These are phyloP conservation scores for Phytophthora crassamura DNA, from an alignment of 352 stramenopile genomes.

Conservation along the genomic window DNA sequence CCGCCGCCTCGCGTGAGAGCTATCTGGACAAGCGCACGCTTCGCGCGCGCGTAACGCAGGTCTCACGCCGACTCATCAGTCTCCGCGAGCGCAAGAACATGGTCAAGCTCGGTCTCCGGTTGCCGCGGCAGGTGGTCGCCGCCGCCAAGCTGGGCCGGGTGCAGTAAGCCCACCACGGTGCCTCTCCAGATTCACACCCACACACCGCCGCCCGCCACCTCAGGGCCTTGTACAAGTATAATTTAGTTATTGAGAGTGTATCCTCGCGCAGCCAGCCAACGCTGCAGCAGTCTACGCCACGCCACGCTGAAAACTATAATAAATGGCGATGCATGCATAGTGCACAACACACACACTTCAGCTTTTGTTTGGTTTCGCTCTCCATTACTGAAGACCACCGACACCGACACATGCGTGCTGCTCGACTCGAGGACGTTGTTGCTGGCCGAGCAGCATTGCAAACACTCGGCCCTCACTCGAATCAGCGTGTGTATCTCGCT, in stretches of 20 bases:
- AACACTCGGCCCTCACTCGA: background rate
- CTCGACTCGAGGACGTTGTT: background rate
- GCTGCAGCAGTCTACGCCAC: background rate
- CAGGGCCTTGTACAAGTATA: constrained; percentile 24
- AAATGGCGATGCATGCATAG: constrained; percentile 13
- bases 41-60: constrained; percentile 54
- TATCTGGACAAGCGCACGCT: constrained; percentile 71
- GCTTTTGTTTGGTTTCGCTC: no score
- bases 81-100: constrained; percentile 70
- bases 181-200: no score
- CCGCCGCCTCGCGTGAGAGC: constrained; percentile 58
- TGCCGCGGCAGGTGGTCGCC: constrained; percentile 9
- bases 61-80: constrained; percentile 61
- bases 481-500: background rate
- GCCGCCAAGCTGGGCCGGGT: background rate
- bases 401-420: background rate
- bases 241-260: constrained; percentile 33
- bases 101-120: constrained; percentile 27
- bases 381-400: no score
- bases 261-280: background rate
- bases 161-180: constrained; percentile 2
- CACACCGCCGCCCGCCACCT: background rate
- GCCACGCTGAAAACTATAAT: constrained; percentile 5
- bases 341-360: no score
- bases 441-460: no score